These are phyloP conservation scores for Micractinium sp. DNA, from an alignment of 139 green algal genomes.

Conservation along the genomic window DNA sequence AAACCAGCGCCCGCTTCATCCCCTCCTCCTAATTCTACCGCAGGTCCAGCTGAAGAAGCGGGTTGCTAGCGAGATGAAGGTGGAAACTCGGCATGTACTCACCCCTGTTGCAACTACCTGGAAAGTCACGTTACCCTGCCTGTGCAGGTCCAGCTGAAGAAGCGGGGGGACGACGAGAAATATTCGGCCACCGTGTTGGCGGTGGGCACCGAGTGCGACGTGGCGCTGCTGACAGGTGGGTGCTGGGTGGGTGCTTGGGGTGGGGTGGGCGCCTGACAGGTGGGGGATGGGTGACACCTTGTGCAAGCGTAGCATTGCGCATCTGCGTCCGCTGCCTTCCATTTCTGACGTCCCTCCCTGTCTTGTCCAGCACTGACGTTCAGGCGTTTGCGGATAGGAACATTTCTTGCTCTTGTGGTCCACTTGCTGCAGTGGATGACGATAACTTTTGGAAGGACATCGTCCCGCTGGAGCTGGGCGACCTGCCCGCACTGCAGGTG, in stretches of 20 bases:
- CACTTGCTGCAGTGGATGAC: slow-evolving; percentile 76
- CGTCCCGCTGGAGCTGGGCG: slow-evolving; percentile 76
- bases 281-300: too few species aligned
- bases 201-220: slow-evolving; percentile 91
- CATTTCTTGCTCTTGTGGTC: neutral
- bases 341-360: neutral
- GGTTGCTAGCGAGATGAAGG: too few species aligned
- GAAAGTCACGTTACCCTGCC: too few species aligned
- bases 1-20: too few species aligned
- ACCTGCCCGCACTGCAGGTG: slow-evolving; percentile 66
- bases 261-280: too few species aligned
- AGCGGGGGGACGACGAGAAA: slow-evolving; percentile 90
- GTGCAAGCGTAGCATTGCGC: too few species aligned
- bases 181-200: slow-evolving; percentile 76
- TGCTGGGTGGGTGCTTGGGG: too few species aligned
- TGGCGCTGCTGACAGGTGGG: slow-evolving; percentile 61
- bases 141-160: slow-evolving; percentile 89
- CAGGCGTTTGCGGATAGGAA: neutral
- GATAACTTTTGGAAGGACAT: slow-evolving; percentile 84
- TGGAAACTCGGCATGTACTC: too few species aligned
- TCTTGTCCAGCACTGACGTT: neutral
- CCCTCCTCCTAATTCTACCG: too few species aligned
- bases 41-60: too few species aligned
- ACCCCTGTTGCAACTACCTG: too few species aligned
- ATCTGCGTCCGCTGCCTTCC: too few species aligned